Percentiles rank a stretch among this genome's conserved stretches.
Conservation (phyloP, 805 yeast genomes). For the Pichia insulana region DNA sequence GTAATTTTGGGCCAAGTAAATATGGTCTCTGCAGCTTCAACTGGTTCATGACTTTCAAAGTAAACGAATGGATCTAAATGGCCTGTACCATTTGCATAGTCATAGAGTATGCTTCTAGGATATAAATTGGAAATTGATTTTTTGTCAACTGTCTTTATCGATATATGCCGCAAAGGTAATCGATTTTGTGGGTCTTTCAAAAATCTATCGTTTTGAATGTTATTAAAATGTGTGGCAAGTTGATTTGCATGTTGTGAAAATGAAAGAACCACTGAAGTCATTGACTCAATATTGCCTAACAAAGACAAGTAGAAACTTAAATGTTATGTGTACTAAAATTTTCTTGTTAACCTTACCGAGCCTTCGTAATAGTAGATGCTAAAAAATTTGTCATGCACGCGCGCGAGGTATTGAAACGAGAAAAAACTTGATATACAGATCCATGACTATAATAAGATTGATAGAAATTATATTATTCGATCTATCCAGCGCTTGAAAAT, state of each 20-base stretch:
- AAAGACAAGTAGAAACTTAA: too few relatives aligned
- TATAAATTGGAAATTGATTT: constrained; percentile 47
- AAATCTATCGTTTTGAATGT: constrained; percentile 63
- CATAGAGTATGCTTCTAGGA: constrained; percentile 84
- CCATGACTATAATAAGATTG: too few relatives aligned
- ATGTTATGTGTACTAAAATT: too few relatives aligned
- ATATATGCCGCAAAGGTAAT: constrained; percentile 1
- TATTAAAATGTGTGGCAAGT: constrained; percentile 71
- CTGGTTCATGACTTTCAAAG: constrained; percentile 15
- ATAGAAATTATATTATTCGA: too few relatives aligned
- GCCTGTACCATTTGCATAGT: constrained; percentile 69
- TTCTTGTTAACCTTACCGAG: too few relatives aligned
- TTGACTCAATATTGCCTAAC: too few relatives aligned
- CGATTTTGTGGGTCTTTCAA: constrained; percentile 20
- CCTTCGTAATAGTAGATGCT: too few relatives aligned
- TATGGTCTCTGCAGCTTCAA: constrained; percentile 13
- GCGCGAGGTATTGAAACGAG: too few relatives aligned
- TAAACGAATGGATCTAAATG: constrained; percentile 50
- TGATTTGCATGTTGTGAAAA: constrained; percentile 69
- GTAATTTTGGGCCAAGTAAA: constrained; percentile 26
- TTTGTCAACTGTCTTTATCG: constrained; percentile 16
- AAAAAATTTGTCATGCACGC: too few relatives aligned
- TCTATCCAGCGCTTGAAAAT: too few relatives aligned
- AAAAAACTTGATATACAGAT: too few relatives aligned
- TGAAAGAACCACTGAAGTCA: constrained; percentile 50